Evolutionary conservation across 192 early-diverging fungal genomes (phyloP), one percentile per base, ranked within the genome.

Genomic region (Tieghemiomyces parasiticus): DNA sequence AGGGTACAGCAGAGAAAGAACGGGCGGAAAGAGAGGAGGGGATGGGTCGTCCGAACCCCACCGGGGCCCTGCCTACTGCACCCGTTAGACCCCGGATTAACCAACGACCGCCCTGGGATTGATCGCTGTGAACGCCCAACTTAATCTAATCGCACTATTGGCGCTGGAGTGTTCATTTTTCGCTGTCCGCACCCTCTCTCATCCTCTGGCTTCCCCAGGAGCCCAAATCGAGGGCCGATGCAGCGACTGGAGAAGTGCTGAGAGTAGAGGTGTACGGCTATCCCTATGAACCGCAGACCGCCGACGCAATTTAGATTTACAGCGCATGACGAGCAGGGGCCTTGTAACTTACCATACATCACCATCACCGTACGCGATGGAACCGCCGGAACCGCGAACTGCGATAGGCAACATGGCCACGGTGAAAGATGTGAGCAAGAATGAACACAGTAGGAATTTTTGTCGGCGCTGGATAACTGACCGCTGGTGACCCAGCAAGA

Each of bases 311-410:
- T 13, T 13, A 45, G 10, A 45, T 45, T 10, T 45, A 45, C 20
- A n/a, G n/a, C n/a, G n/a, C n/a, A n/a, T n/a, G n/a, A 45, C 44
- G 20, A 45, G 6, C 48, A 25, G 20, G 6, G 48, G 20, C 20
- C 26, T 50, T 25, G 10, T 20, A 45, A 50, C 48, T 50, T 50
- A 50, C 48, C 48, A 50, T 50, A 50, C 6, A 22, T 50, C 48
- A 50, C 9, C 48, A n/a, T 50, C 48, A 22, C 48, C 48, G 26
- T 50, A 50, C 9, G 9, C 48, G 48, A 4, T 8, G 26, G 9
- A 4, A 9, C 48, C 10, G 9, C n/a, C n/a, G 8, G 48, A 22
- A 22, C n/a, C 48, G 9, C 48, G 20, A n/a, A 22, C 48, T 8
- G n/a, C 48, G 6, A 50, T 4, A 22, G 48, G 48, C 6, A 22